Base-by-base conservation (phyloP, 108 stramenopile species). In the Cyclotella atomus region DNA sequence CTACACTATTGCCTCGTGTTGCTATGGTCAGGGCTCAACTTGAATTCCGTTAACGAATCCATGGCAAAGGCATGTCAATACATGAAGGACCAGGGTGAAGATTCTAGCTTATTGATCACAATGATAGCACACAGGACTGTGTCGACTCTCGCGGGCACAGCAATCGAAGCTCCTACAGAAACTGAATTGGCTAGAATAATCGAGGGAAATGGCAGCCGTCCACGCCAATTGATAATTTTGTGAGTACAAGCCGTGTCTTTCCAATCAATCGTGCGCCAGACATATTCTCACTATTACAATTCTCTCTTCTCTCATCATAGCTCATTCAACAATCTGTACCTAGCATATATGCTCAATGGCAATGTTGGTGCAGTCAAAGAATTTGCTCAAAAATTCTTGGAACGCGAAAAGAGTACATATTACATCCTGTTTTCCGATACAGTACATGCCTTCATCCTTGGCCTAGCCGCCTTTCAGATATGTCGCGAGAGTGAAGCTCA, bases 391-490 rank as follows among this genome's bases (percentile, higher is more conserved):
- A 29, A 65, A 28, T 65, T 28, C 46, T 30, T 65, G 10, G 64
- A 47, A 16, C 20, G 10, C 7, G 24, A 49, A 28, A 32, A 17
- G 15, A 24, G 20, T 1, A n/a, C 64, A 29, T 49, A 33, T 19
- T 28, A 10, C 8, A 14, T 47, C 0, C 27, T 65, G 21, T 47
- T 15, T 19, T 27, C 23, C 25, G 44, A 45, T n/a, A 19, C 45
- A 29, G 23, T 29, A 8, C 43, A 65, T 19, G 36, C 45, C 6
- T 68, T 54, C 33, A 36, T 68, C 25, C 0, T 8, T 20, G 62
- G 71, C 45, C 62, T 72, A 24, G 62, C 53, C 6, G 20, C 60
- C 19, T 72, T 63, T 28, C 61, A 61, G 50, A 28, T 72, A 20
- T 54, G 3, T 9, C 62, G 71, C 20, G 36, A 41, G 23, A 50